A percentile compares a stretch with the other conserved stretches of the same genome.
Evolutionary conservation across 129 eudicot genomes (phyloP).

Genomic region (Pulicaria dysenterica): DNA sequence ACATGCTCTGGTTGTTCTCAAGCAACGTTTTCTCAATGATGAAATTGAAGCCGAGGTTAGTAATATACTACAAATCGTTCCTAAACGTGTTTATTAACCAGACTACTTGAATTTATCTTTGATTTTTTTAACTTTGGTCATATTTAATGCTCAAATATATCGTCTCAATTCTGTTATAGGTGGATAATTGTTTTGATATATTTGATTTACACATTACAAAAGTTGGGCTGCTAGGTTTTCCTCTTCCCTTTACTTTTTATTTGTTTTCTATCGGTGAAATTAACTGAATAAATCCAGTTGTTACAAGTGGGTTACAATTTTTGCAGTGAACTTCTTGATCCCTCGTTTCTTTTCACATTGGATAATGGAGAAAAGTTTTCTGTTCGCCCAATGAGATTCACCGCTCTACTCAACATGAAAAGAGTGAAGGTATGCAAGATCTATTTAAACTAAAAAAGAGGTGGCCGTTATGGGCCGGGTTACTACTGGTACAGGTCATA

Average conservation of each 20-base stretch:
- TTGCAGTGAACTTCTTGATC: conserved; percentile 91
- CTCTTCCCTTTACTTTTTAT: conserved; percentile 19
- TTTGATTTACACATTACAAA: conserved; percentile 94
- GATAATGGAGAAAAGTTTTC: conserved; percentile 88
- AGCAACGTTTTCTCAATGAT: conserved; percentile 96
- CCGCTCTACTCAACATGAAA: conserved; percentile 69
- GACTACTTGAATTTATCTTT: conserved; percentile 18
- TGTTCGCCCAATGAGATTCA: conserved; percentile 80
- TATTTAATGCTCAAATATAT: conserved; percentile 9
- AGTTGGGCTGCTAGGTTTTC: conserved; percentile 98
- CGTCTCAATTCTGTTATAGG: conserved; percentile 46
- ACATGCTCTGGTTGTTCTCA: conserved; percentile 84
- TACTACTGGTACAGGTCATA: too few relatives aligned
- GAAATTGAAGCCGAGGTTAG: conserved; percentile 96
- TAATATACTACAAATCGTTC: conserved; percentile 26
- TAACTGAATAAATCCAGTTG: conserved; percentile 21
- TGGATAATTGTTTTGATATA: conserved; percentile 94
- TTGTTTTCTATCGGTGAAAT: neutral
- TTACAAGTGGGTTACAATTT: conserved; percentile 17
- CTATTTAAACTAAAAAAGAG: too few relatives aligned
- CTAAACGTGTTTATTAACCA: conserved; percentile 11
- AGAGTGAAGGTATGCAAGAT: conserved; percentile 70
- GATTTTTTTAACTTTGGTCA: conserved; percentile 14
- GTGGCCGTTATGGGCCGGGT: too few relatives aligned
- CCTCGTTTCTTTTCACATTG: conserved; percentile 88